These are phyloP conservation scores for Pseudoturritis turrita DNA, from an alignment of 345 rosid genomes.

Conservation along the genomic window DNA sequence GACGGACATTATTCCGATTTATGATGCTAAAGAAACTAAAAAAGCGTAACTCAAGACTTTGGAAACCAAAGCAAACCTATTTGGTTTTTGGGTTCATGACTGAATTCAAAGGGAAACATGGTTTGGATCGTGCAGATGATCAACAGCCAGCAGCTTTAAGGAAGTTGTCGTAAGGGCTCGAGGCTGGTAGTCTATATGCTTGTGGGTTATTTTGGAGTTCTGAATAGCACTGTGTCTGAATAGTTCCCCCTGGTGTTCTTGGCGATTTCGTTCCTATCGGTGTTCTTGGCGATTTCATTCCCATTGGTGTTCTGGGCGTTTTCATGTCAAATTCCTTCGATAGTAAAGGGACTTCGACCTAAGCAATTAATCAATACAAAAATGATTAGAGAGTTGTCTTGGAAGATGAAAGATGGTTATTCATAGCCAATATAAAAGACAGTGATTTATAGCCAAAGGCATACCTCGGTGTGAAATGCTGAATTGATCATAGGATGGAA, in stretches of 20 bases:
- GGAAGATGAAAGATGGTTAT: neutral
- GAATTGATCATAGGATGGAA: slow-evolving; percentile 21
- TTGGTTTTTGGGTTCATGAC: neutral
- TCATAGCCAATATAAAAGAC: neutral
- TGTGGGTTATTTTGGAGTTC: slow-evolving; percentile 19
- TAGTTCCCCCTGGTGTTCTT: slow-evolving; percentile 25
- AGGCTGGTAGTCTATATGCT: slow-evolving; percentile 31
- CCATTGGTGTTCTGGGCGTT: slow-evolving; percentile 22
- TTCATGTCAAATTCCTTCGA: slow-evolving; percentile 26
- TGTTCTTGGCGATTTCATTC: slow-evolving; percentile 24
- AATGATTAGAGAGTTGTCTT: neutral
- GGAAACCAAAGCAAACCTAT: slow-evolving; percentile 10
- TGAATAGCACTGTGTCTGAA: slow-evolving; percentile 29
- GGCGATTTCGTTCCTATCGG: slow-evolving; percentile 9
- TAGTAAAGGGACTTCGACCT: slow-evolving; percentile 58
- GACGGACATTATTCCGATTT: slow-evolving; percentile 4
- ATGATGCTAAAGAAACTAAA: slow-evolving; percentile 7
- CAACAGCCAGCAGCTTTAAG: slow-evolving; percentile 43
- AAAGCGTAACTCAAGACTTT: slow-evolving; percentile 15
- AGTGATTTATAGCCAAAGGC: neutral
- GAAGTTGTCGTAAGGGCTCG: slow-evolving; percentile 35
- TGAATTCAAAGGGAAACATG: neutral
- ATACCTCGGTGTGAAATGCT: slow-evolving; percentile 31
- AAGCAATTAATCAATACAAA: slow-evolving; percentile 5
- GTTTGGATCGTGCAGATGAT: neutral